Evolutionary conservation across 2,329 filamentous ascomycete genomes (phyloP).

Genomic region (Leptographium lundbergii): DNA sequence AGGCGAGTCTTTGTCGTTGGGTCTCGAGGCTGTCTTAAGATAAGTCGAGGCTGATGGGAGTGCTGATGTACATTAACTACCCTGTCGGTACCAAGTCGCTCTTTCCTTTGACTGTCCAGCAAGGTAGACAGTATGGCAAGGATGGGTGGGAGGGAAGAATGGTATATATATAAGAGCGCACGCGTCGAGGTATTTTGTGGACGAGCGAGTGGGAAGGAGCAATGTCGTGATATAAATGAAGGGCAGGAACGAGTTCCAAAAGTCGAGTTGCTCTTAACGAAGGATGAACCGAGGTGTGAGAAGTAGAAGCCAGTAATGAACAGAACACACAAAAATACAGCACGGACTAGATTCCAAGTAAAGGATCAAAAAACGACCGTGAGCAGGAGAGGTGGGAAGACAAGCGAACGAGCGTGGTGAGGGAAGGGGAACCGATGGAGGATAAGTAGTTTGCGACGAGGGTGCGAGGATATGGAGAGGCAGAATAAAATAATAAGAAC

Average conservation of each 20-base stretch:
- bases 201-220: constrained; percentile 4
- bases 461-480: constrained; percentile 2
- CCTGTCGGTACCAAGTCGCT: constrained; percentile 7
- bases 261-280: constrained; percentile 32
- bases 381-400: constrained; percentile 20
- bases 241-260: constrained; percentile 31
- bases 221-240: constrained; percentile 23
- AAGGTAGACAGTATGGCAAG: background rate
- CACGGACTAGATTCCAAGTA: constrained; percentile 22
- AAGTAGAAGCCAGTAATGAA: constrained; percentile 17
- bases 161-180: background rate
- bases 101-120: constrained; percentile 1
- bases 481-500: constrained; percentile 4
- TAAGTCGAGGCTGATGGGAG: background rate
- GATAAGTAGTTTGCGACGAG: constrained; percentile 31
- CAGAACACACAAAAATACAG: constrained; percentile 23
- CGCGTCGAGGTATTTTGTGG: background rate
- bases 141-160: background rate
- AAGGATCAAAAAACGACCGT: constrained; percentile 38
- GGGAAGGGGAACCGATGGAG: constrained; percentile 26
- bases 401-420: constrained; percentile 24
- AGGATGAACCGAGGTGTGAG: constrained; percentile 15
- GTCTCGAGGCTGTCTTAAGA: background rate
- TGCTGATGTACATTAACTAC: constrained; percentile 20
- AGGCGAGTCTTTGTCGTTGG: constrained; percentile 13